Evolutionary conservation across 2,329 filamentous ascomycete genomes (phyloP).

Genomic region (Ceratocystis diversiconidia): DNA sequence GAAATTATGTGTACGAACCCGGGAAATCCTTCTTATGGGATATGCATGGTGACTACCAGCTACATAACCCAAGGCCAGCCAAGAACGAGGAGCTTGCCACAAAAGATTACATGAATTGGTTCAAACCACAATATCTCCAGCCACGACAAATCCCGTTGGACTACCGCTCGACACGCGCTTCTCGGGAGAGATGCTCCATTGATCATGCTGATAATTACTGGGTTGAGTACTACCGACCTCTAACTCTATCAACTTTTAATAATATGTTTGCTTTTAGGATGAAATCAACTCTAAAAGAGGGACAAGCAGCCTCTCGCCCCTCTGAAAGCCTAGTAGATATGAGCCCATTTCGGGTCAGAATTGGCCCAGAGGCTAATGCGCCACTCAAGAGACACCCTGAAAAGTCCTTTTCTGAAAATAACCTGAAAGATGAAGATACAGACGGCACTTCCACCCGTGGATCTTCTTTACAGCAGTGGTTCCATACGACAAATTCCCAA

Average conservation of each 20-base stretch:
- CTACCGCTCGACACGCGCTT: not conserved
- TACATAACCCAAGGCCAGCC: slow-evolving; percentile 77
- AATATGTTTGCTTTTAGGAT: slow-evolving; percentile 91
- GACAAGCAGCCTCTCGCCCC: slow-evolving; percentile 29
- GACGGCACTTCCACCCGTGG: slow-evolving; percentile 29
- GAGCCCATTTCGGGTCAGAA: slow-evolving; percentile 75
- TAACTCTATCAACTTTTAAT: slow-evolving; percentile 71
- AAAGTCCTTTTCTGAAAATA: slow-evolving; percentile 49
- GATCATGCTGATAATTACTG: slow-evolving; percentile 81
- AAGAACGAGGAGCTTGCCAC: slow-evolving; percentile 49
- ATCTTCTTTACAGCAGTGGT: slow-evolving; percentile 47
- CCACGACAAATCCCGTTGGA: slow-evolving; percentile 41
- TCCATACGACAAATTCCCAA: slow-evolving; percentile 23
- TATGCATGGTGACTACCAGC: slow-evolving; percentile 83
- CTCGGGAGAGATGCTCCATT: slow-evolving; percentile 28
- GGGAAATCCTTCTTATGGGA: slow-evolving; percentile 97
- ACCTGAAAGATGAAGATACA: slow-evolving; percentile 31
- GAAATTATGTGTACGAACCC: slow-evolving; percentile 80
- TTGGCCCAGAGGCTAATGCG: slow-evolving; percentile 36
- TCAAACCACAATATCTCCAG: slow-evolving; percentile 56
- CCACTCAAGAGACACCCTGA: slow-evolving; percentile 36
- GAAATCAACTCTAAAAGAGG: slow-evolving; percentile 75
- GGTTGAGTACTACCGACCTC: slow-evolving; percentile 89
- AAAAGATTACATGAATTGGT: slow-evolving; percentile 76
- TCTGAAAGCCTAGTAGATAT: slow-evolving; percentile 65